Evolutionary conservation across 2,329 filamentous ascomycete genomes (phyloP).

Genomic region (Sclerotinia minor): DNA sequence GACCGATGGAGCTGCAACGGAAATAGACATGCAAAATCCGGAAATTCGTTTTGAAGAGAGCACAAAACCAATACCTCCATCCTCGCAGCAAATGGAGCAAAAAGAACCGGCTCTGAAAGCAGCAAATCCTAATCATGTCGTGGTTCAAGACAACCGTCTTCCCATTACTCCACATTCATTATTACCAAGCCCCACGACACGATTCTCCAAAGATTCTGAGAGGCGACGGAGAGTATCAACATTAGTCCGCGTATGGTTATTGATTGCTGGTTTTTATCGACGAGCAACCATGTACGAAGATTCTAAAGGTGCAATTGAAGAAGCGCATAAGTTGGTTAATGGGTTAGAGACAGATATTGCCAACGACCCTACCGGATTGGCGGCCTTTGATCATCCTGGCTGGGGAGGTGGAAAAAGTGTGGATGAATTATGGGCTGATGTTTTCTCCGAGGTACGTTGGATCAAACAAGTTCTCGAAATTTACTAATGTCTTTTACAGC

Average conservation of each 20-base stretch:
- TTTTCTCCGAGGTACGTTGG: conserved; percentile 71
- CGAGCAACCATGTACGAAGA: conserved; percentile 79
- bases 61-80: conserved; percentile 32
- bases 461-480: conserved; percentile 7
- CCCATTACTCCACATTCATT: conserved; percentile 29
- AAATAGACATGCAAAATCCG: conserved; percentile 41
- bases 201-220: conserved; percentile 56
- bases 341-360: conserved; percentile 67
- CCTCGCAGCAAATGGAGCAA: conserved; percentile 36
- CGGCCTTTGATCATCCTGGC: conserved; percentile 61
- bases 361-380: conserved; percentile 61
- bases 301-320: conserved; percentile 73
- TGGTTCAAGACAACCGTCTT: conserved; percentile 31
- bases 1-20: conserved; percentile 42
- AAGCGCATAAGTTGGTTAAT: conserved; percentile 76
- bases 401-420: conserved; percentile 82
- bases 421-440: conserved; percentile 81
- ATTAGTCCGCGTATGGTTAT: conserved; percentile 82
- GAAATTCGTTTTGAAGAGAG: conserved; percentile 35
- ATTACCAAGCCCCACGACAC: conserved; percentile 36
- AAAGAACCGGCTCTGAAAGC: conserved; percentile 32
- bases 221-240: conserved; percentile 52
- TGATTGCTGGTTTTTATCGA: conserved; percentile 85
- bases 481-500: conserved; percentile 40
- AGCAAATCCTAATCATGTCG: conserved; percentile 22